phyloP scores from a whole-genome alignment of 139 green algal genomes.

The Ettlia oleoabundans region DNA sequence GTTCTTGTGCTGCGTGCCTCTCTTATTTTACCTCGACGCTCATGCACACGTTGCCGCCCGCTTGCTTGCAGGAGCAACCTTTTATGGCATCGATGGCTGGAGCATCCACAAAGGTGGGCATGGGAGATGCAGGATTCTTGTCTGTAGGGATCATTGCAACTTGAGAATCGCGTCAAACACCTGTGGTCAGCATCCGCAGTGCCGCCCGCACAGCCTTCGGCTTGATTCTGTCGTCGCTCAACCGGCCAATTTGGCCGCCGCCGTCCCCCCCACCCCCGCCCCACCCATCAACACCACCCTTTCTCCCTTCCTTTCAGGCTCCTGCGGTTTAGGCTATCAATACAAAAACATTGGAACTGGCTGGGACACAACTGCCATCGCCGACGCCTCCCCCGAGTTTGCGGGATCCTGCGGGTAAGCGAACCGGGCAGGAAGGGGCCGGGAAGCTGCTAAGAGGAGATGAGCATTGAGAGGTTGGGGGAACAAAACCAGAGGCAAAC shows the following conservation, averaged over 20 bases:
- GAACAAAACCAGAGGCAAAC: too few relatives aligned
- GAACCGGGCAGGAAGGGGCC: too few relatives aligned
- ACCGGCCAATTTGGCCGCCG: too few relatives aligned
- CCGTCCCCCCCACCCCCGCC: too few relatives aligned
- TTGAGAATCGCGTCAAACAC: not conserved
- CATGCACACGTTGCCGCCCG: too few relatives aligned
- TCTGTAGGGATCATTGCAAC: not conserved
- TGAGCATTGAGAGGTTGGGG: not conserved
- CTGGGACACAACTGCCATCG: slow-evolving; percentile 32
- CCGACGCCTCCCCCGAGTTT: slow-evolving; percentile 37
- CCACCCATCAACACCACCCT: too few relatives aligned
- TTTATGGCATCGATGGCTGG: slow-evolving; percentile 22
- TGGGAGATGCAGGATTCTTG: not conserved
- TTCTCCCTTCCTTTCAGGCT: not conserved
- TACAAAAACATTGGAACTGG: slow-evolving; percentile 27
- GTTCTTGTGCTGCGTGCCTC: too few relatives aligned
- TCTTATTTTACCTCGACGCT: too few relatives aligned
- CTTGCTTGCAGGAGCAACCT: slow-evolving; percentile 18
- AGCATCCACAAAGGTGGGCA: slow-evolving; percentile 24
- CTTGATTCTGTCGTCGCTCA: not conserved
- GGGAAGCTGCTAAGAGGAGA: too few relatives aligned
- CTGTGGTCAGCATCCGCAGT: too few relatives aligned
- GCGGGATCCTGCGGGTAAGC: slow-evolving; percentile 29
- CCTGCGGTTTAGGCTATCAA: slow-evolving; percentile 33
- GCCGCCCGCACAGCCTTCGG: too few relatives aligned